These are phyloP conservation scores for Ganoderma resinaceum DNA, from an alignment of 1,284 basidiomycete species.

Conservation along the genomic window DNA sequence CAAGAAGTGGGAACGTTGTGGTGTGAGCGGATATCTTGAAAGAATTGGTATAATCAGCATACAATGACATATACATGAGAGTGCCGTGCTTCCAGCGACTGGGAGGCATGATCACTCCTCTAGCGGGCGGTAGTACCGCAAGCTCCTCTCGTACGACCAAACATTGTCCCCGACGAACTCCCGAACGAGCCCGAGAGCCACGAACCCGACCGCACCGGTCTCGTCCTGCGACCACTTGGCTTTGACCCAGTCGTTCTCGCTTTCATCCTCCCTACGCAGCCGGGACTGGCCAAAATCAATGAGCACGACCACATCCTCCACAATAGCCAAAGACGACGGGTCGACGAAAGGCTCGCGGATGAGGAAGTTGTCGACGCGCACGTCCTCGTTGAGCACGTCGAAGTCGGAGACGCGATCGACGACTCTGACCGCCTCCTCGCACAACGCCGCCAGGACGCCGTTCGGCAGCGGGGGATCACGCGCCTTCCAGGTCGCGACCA, in stretches of 20 bases:
- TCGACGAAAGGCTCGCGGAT: slow-evolving; percentile 9
- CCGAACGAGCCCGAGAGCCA: slow-evolving; percentile 4
- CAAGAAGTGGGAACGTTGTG: neutral
- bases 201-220: slow-evolving; percentile 9
- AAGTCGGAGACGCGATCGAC: slow-evolving; percentile 19
- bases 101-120: neutral
- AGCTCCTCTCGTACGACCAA: slow-evolving; percentile 8
- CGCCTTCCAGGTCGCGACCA: slow-evolving; percentile 14
- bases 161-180: slow-evolving; percentile 8
- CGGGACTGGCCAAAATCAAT: slow-evolving; percentile 17
- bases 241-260: slow-evolving; percentile 8
- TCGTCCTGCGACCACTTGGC: slow-evolving; percentile 15
- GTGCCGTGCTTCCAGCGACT: neutral
- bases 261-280: slow-evolving; percentile 12
- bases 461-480: slow-evolving; percentile 14
- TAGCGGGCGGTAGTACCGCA: slow-evolving; percentile 7
- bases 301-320: slow-evolving; percentile 10
- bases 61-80: neutral
- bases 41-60: neutral
- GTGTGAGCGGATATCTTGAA: neutral
- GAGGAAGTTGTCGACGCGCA: slow-evolving; percentile 21
- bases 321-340: neutral
- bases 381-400: slow-evolving; percentile 20
- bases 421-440: slow-evolving; percentile 12
- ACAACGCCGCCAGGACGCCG: slow-evolving; percentile 7